Base-by-base conservation (phyloP, 2,329 filamentous ascomycete species). In the Colletotrichum siamense region DNA sequence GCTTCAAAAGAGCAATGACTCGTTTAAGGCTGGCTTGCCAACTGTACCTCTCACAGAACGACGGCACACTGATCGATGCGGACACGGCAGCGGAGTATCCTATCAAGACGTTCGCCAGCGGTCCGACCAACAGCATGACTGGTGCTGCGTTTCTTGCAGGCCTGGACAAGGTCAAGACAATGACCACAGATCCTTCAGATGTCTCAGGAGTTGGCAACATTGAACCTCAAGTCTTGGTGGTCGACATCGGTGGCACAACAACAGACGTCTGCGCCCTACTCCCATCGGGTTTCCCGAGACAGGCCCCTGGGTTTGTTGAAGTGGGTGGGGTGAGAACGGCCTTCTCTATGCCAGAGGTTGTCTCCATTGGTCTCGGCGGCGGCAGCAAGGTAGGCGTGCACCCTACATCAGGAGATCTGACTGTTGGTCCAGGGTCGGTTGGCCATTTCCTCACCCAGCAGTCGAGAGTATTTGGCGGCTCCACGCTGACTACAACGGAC, bases 171-270 rank as follows among this genome's bases (percentile, higher is more conserved):
- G 76, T 73, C 3, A 73, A 65, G 63, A 34, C 1, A 2, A 69
- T 10, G 61, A 34, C 67, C 4, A 22, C 57, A 15, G 55, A 75
- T 24, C 13, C 55, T 6, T 13, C 49, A 3, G 26, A 26, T 8
- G 69, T 79, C 7, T 2, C 61, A n/a, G n/a, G n/a, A n/a, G n/a
- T n/a, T n/a, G n/a, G n/a, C n/a, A n/a, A n/a, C n/a, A n/a, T n/a
- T n/a, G n/a, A n/a, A n/a, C n/a, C n/a, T n/a, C 84, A 86, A 49
- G 65, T 86, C 1, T 78, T 92, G 59, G 90, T 92, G 0, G 86
- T 92, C 3, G 91, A 93, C 78, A 88, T 93, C 32, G 91, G 91
- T 9, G 91, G 91, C 18, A 93, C 91, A 0, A 93, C 91, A 0
- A 91, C 90, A 3, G 91, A 93, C 80, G 88, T 92, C 10, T 91